Evolutionary conservation across 2,329 filamentous ascomycete genomes (phyloP).

Genomic region (Gaeumannomyces sp.): DNA sequence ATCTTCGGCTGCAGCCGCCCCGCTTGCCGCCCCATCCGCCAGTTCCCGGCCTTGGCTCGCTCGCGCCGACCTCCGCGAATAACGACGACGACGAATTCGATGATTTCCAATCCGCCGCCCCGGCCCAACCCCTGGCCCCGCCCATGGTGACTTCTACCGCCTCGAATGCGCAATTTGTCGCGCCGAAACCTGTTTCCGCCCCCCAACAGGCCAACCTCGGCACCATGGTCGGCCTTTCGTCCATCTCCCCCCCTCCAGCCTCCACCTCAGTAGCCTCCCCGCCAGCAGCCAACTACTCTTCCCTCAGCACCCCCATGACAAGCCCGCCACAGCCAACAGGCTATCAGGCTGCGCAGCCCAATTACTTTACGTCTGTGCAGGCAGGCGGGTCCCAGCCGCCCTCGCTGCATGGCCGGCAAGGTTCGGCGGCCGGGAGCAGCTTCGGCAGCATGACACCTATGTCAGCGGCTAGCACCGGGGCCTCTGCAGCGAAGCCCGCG

Average conservation of each 20-base stretch:
- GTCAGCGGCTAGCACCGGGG: slow-evolving; percentile 4
- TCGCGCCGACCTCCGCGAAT: slow-evolving; percentile 42
- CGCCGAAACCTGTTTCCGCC: slow-evolving; percentile 79
- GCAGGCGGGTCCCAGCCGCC: slow-evolving; percentile 24
- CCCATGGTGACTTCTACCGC: slow-evolving; percentile 46
- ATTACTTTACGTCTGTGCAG: slow-evolving; percentile 88
- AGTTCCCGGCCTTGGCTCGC: slow-evolving; percentile 40
- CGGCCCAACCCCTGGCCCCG: slow-evolving; percentile 44
- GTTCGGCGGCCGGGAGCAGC: slow-evolving; percentile 20
- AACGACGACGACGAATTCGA: slow-evolving; percentile 96
- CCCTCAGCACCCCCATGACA: slow-evolving; percentile 47
- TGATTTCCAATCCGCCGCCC: slow-evolving; percentile 87
- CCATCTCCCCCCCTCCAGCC: slow-evolving; percentile 68
- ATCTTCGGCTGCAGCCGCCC: slow-evolving; percentile 34
- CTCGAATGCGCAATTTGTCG: slow-evolving; percentile 63
- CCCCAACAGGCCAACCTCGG: slow-evolving; percentile 74
- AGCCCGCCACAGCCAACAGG: slow-evolving; percentile 49
- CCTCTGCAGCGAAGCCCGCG: slow-evolving; percentile 32
- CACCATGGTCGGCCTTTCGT: slow-evolving; percentile 73
- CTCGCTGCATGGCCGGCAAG: slow-evolving; percentile 13
- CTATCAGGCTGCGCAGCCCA: slow-evolving; percentile 75
- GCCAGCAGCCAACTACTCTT: slow-evolving; percentile 57
- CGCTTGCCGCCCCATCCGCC: slow-evolving; percentile 37
- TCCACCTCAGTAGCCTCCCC: slow-evolving; percentile 40
- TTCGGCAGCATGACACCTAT: slow-evolving; percentile 21